phyloP scores from a whole-genome alignment of 805 yeast species.

The Barnettozyma pratensis region DNA sequence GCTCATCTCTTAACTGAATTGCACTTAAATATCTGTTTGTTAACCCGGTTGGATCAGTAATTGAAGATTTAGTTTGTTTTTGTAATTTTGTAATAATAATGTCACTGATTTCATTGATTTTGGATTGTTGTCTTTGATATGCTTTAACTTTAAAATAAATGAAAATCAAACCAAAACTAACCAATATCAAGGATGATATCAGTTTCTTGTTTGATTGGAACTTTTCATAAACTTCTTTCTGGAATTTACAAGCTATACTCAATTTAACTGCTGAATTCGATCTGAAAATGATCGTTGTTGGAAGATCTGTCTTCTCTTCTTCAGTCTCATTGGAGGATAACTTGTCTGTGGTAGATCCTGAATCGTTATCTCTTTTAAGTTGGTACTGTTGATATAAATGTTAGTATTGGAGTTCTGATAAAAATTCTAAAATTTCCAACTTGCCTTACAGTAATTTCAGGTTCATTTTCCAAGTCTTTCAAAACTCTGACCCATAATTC shows the following conservation, averaged over 20 bases:
- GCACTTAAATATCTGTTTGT: conserved; percentile 52
- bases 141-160: conserved; percentile 32
- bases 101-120: conserved; percentile 40
- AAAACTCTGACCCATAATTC: conserved; percentile 69
- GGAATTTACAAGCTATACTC: conserved; percentile 50
- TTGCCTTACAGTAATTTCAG: conserved; percentile 76
- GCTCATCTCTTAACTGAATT: conserved; percentile 66
- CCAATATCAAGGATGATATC: conserved; percentile 11
- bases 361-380: conserved; percentile 32
- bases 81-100: conserved; percentile 48
- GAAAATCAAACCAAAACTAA: conserved; percentile 13
- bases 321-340: conserved; percentile 35
- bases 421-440: conserved; percentile 32
- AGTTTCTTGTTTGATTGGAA: conserved; percentile 24
- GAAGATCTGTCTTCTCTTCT: conserved; percentile 32
- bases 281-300: conserved; percentile 47
- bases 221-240: conserved; percentile 42
- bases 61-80: conserved; percentile 35
- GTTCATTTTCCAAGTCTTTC: conserved; percentile 55
- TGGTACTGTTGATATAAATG: conserved; percentile 16
- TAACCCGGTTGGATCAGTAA: conserved; percentile 29
- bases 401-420: conserved; percentile 17
- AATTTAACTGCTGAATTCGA: conserved; percentile 65
- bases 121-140: conserved; percentile 33
- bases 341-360: conserved; percentile 34